These are phyloP conservation scores for Phaffomyces opuntiae DNA, from an alignment of 805 yeast genomes.

Conservation along the genomic window DNA sequence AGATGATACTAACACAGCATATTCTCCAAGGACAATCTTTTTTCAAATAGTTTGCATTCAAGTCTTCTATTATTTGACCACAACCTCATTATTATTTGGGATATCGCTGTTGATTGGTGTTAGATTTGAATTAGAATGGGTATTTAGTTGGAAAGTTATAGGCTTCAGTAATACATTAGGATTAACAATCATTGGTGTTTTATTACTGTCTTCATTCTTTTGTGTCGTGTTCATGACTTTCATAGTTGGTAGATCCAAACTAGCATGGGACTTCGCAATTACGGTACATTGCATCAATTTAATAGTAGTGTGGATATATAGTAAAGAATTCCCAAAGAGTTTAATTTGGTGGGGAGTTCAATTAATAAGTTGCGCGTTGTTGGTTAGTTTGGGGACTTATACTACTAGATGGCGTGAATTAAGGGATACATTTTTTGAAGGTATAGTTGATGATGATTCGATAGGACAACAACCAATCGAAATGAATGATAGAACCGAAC, in stretches of 20 bases:
- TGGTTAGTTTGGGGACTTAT: constrained; percentile 83
- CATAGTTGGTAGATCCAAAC: constrained; percentile 84
- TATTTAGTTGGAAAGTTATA: constrained; percentile 75
- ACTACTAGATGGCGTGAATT: constrained; percentile 88
- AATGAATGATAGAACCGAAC: constrained; percentile 15
- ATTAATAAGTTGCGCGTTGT: constrained; percentile 52
- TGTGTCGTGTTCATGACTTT: constrained; percentile 81
- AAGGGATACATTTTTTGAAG: constrained; percentile 83
- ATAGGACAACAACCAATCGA: constrained; percentile 12
- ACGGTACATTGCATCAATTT: constrained; percentile 83
- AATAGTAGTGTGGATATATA: constrained; percentile 56
- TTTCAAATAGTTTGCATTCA: constrained; percentile 77
- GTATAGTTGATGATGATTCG: constrained; percentile 50
- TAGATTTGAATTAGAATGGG: constrained; percentile 57
- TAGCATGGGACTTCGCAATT: constrained; percentile 96
- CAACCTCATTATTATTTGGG: constrained; percentile 55
- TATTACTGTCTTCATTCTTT: constrained; percentile 79
- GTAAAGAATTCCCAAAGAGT: constrained; percentile 61
- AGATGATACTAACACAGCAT: neutral
- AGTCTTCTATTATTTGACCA: constrained; percentile 69
- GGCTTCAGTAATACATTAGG: constrained; percentile 77
- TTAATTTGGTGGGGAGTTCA: constrained; percentile 85
- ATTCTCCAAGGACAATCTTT: constrained; percentile 51
- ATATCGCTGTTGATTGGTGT: constrained; percentile 68
- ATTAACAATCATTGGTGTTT: constrained; percentile 59